phyloP scores from a whole-genome alignment of 192 early-diverging fungal species.

The Lobulomyces angularis region DNA sequence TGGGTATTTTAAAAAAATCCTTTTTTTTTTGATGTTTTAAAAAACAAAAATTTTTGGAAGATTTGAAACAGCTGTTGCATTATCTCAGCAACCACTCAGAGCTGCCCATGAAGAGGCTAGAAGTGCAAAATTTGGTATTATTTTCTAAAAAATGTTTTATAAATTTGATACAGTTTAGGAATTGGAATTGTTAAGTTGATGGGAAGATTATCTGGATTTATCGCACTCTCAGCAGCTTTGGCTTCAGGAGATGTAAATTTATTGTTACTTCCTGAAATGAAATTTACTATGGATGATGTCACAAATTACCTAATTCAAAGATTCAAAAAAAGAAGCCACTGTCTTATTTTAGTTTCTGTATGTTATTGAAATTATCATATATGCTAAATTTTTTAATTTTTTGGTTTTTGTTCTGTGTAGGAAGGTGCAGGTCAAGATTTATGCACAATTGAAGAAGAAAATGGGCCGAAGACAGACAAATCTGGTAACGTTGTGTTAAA shows the following conservation, averaged over 20 bases:
- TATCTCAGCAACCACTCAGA: constrained; percentile 12
- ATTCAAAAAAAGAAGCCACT: constrained; percentile 8
- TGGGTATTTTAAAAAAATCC: too few species aligned
- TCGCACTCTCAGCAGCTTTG: constrained; percentile 19
- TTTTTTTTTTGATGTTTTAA: too few species aligned
- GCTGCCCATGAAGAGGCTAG: constrained; percentile 25
- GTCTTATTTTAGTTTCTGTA: constrained; percentile 17
- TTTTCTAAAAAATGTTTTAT: too few species aligned
- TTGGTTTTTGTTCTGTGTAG: too few species aligned
- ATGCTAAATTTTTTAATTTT: too few species aligned
- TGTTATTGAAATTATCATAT: too few species aligned
- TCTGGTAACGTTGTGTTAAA: constrained; percentile 16
- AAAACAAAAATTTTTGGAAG: too few species aligned
- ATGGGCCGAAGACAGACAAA: constrained; percentile 6
- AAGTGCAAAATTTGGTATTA: constrained; percentile 6
- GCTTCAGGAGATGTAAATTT: constrained; percentile 22
- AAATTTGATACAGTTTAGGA: too few species aligned
- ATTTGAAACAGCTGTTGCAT: constrained; percentile 23
- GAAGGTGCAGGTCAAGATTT: constrained; percentile 24
- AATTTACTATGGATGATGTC: constrained; percentile 10
- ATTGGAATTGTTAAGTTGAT: constrained; percentile 25
- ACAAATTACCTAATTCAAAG: constrained; percentile 1
- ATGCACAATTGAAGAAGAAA: background rate
- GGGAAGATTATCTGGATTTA: constrained; percentile 23
- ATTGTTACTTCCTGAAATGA: constrained; percentile 18